phyloP scores from a whole-genome alignment of 1,139 yeast species.

The Hansenula anomala region DNA sequence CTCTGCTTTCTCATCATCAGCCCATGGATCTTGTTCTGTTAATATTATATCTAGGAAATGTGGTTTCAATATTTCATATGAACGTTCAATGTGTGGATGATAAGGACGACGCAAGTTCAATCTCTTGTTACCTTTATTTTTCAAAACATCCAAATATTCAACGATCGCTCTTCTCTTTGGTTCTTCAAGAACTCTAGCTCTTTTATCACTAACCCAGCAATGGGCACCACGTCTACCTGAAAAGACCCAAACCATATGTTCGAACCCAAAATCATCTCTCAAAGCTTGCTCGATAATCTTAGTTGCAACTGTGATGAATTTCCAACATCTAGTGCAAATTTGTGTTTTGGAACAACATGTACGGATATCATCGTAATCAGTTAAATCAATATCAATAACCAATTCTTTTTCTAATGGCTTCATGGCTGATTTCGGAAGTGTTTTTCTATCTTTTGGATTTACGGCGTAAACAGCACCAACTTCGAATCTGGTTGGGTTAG shows the following conservation, averaged over 20 bases:
- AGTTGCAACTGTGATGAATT: constrained; percentile 83
- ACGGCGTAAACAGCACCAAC: constrained; percentile 89
- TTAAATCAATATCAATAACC: constrained; percentile 95
- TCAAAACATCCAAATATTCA: constrained; percentile 76
- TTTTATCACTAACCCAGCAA: constrained; percentile 91
- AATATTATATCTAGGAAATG: constrained; percentile 64
- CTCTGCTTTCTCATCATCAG: constrained; percentile 42
- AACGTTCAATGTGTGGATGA: constrained; percentile 83
- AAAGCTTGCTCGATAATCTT: constrained; percentile 68
- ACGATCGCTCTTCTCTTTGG: constrained; percentile 69
- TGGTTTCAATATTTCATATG: constrained; percentile 60
- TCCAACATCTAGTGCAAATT: constrained; percentile 92
- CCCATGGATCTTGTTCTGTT: constrained; percentile 86
- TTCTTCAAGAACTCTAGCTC: constrained; percentile 77
- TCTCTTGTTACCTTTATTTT: constrained; percentile 42
- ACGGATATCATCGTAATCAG: constrained; percentile 91
- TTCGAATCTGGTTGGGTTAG: constrained; percentile 90
- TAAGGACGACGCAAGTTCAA: constrained; percentile 68
- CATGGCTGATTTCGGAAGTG: constrained; percentile 74
- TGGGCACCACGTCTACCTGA: constrained; percentile 99
- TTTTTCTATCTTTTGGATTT: constrained; percentile 80
- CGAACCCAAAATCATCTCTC: constrained; percentile 84
- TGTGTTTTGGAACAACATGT: constrained; percentile 88
- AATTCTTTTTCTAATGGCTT: constrained; percentile 81
- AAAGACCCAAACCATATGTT: constrained; percentile 88